Evolutionary conservation across 306 rosid species (phyloP), one percentile per base, ranked within the genome.

Genomic region (Lithocarpus polystachyus): DNA sequence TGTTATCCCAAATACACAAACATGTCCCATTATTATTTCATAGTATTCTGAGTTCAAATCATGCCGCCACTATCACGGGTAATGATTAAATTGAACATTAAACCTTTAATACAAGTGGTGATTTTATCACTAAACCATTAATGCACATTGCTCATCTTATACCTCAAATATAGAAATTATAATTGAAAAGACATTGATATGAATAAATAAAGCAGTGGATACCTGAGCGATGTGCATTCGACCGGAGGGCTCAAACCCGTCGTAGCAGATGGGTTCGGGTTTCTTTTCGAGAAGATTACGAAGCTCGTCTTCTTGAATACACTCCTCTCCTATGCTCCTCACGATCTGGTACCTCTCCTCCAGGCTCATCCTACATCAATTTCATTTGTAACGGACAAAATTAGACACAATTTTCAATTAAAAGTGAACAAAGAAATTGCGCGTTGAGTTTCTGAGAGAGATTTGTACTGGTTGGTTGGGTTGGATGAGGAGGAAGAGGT

Each of bases 191-290:
- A 40, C 45, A 40, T 40, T 7, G 45, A 2, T 40, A 8, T 40
- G 45, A 2, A 13, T 56, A 6, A 24, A 17, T 19, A 70, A 70
- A 14, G 18, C 55, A 13, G 35, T 43, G 51, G 18, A 5, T 68
- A 92, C 98, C 96, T 94, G 98, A 76, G 98, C 97, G 68, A 94
- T 92, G 83, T 94, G 98, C 98, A 94, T 94, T 72, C 97, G 82
- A 2, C 98, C 97, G 12, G 97, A 92, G 40, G 98, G 97, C 72
- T 94, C 97, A 15, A 94, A 94, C 2, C 98, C 97, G 18, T 94
- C 98, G 26, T 94, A 94, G 84, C 97, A 92, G 59, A 92, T 48
- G 0, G 97, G 97, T 31, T 88, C 91, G 6, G 97, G 87, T 74
- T 94, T 94, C 12, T 92, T 85, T 1, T 80, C 80, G 31, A 94